Evolutionary conservation across 768 basidiomycete species (phyloP), one percentile per base, ranked within the genome.

Genomic region (Mycena polygramma): DNA sequence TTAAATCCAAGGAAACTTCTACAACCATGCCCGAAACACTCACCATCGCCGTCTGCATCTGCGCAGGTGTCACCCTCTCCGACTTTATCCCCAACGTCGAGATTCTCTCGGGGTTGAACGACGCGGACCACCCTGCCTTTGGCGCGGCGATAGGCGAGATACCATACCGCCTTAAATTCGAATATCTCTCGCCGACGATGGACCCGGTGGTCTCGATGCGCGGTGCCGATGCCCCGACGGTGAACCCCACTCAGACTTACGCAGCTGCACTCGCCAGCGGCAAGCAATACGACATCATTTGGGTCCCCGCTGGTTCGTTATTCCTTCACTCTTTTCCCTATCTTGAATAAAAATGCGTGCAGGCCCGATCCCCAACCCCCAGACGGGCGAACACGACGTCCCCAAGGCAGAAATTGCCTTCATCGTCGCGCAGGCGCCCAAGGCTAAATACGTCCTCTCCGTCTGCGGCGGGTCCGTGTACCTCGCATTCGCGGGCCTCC

Each of bases 401-500:
- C 71, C 71, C 7, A 46, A 69, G 19, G 71, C 37, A 19, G 46
- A 63, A 35, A 67, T 77, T 13, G 63, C 70, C n/a, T 80, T 80
- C 60, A 19, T 81, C 36, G 74, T 71, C 55, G 46, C 60, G 19
- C 80, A 79, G 68, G 76, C 59, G 20, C 78, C 77, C 5, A 68
- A 68, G 35, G 79, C 76, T 7, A 78, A 77, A 68, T 80, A 83
- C 66, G 63, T 82, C 37, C 65, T 82, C 51, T 75, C 78, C 22
- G 81, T 83, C 13, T 83, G 83, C 69, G 78, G 75, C 24, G 82
- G 81, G 7, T 59, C 79, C 0, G 75, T 75, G 71, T 62, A 80
- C 30, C 76, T 83, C 7, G 83, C 81, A 2, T 68, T 70, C 7
- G 74, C 80, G 8, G 83, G 82, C 0, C 51, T 80, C 0, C 75